Percentiles rank a stretch among this genome's conserved stretches.
phyloP scores from a whole-genome alignment of 441 rosid genomes.

The Jatropha multifida region DNA sequence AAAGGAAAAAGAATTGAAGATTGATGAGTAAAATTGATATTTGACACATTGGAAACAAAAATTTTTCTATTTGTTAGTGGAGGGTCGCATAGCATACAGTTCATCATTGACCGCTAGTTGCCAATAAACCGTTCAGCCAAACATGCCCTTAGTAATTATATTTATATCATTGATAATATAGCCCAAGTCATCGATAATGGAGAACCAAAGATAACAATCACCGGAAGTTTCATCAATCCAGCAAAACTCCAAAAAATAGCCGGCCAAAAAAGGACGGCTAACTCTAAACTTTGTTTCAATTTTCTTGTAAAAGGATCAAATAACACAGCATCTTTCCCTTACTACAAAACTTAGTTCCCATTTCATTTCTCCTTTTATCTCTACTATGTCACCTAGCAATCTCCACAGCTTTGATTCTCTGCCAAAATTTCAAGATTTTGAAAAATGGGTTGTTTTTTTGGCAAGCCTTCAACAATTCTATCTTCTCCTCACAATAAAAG shows the following conservation, averaged over 20 bases:
- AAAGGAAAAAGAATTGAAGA: too few relatives aligned
- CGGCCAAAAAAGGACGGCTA: slow-evolving; percentile 32
- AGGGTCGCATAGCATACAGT: too few relatives aligned
- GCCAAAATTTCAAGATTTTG: slow-evolving; percentile 11
- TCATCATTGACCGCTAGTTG: too few relatives aligned
- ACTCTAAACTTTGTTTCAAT: not conserved
- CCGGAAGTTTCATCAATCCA: not conserved
- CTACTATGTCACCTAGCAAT: slow-evolving; percentile 29
- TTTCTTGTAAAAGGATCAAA: slow-evolving; percentile 4
- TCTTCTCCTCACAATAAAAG: slow-evolving; percentile 21
- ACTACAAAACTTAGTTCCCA: not conserved
- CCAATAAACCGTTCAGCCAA: too few relatives aligned
- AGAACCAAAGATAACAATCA: slow-evolving; percentile 16
- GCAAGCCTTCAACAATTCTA: slow-evolving; percentile 18
- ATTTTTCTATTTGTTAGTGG: too few relatives aligned
- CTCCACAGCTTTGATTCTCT: slow-evolving; percentile 20
- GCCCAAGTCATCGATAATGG: slow-evolving; percentile 37
- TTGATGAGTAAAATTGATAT: too few relatives aligned
- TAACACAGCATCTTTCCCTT: not conserved
- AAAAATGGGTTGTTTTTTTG: slow-evolving; percentile 48
- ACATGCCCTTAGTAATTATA: too few relatives aligned
- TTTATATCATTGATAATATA: slow-evolving; percentile 28
- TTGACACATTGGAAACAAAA: too few relatives aligned
- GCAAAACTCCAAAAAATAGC: slow-evolving; percentile 35
- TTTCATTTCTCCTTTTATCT: not conserved